These are phyloP conservation scores for Trichoderma breve DNA, from an alignment of 2,329 filamentous ascomycete species.

Conservation along the genomic window DNA sequence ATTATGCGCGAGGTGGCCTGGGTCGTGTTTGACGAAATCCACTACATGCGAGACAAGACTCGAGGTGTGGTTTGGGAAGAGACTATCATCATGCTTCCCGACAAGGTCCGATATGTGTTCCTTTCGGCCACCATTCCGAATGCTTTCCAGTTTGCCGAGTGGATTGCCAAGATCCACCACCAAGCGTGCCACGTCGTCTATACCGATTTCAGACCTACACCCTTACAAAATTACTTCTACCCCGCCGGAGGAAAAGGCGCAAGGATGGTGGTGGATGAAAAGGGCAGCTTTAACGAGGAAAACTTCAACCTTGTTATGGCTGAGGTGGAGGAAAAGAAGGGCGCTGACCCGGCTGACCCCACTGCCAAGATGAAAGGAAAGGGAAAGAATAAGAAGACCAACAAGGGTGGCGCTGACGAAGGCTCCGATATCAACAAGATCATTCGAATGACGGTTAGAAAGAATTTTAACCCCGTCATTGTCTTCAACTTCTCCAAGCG, in stretches of 20 bases:
- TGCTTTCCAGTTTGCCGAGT: slow-evolving; percentile 98
- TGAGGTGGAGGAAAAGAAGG: slow-evolving; percentile 82
- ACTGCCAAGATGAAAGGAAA: slow-evolving; percentile 79
- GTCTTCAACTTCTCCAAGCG: slow-evolving; percentile 99
- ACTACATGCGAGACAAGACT: slow-evolving; percentile 93
- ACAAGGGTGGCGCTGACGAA: slow-evolving; percentile 77
- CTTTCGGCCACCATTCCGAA: slow-evolving; percentile 97
- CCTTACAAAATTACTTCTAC: slow-evolving; percentile 97
- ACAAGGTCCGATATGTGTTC: slow-evolving; percentile 99
- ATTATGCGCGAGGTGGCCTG: slow-evolving; percentile 99
- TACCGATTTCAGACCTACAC: slow-evolving; percentile 95
- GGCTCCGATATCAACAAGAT: slow-evolving; percentile 93
- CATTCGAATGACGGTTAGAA: slow-evolving; percentile 97
- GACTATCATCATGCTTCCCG: slow-evolving; percentile 94
- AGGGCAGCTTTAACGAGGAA: slow-evolving; percentile 90
- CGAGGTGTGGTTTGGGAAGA: slow-evolving; percentile 99
- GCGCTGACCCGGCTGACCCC: slow-evolving; percentile 75
- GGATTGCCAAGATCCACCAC: slow-evolving; percentile 96
- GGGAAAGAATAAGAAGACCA: slow-evolving; percentile 87
- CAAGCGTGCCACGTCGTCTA: slow-evolving; percentile 99
- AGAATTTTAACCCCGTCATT: slow-evolving; percentile 96
- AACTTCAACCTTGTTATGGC: slow-evolving; percentile 98
- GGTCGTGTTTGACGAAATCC: slow-evolving; percentile 98
- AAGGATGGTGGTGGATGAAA: slow-evolving; percentile 92
- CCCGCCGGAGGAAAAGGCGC: slow-evolving; percentile 90